Evolutionary conservation across 106 monocot genomes (phyloP).

Genomic region (Apostasia shenzhenica): DNA sequence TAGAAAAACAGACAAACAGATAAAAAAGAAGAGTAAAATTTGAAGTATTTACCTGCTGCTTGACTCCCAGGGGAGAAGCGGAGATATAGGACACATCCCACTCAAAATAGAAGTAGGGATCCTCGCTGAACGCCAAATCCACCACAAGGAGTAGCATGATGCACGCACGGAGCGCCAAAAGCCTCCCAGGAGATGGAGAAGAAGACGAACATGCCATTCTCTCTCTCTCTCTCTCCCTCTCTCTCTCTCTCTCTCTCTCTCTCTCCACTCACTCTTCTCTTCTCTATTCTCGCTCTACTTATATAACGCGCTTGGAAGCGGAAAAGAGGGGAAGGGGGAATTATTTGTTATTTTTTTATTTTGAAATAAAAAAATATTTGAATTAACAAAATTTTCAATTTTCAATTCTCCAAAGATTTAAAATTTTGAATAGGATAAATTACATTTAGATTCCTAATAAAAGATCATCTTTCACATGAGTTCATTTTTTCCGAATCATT

Average conservation of each 20-base stretch:
- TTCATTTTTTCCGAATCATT: no score
- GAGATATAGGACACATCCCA: constrained; percentile 18
- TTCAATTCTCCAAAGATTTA: no score
- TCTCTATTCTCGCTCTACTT: no score
- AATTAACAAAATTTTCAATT: no score
- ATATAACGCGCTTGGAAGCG: no score
- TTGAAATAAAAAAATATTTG: no score
- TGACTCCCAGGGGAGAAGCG: constrained; percentile 16
- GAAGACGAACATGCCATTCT: neutral
- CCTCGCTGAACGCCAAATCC: constrained; percentile 1
- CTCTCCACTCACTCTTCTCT: no score
- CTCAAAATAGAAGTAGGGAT: constrained; percentile 11
- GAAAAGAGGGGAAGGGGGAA: no score
- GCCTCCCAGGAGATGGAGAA: neutral
- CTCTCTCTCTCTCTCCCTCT: neutral
- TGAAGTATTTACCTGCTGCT: constrained; percentile 8
- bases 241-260: neutral
- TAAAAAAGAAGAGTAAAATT: neutral
- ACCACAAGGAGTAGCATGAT: neutral
- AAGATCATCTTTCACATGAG: no score
- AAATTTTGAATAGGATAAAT: no score
- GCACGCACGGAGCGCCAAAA: neutral
- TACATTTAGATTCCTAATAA: no score
- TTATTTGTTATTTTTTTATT: no score
- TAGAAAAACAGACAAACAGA: neutral